These are phyloP conservation scores for Cryphonectria nitschkei DNA, from an alignment of 2,329 filamentous ascomycete genomes.

Conservation along the genomic window DNA sequence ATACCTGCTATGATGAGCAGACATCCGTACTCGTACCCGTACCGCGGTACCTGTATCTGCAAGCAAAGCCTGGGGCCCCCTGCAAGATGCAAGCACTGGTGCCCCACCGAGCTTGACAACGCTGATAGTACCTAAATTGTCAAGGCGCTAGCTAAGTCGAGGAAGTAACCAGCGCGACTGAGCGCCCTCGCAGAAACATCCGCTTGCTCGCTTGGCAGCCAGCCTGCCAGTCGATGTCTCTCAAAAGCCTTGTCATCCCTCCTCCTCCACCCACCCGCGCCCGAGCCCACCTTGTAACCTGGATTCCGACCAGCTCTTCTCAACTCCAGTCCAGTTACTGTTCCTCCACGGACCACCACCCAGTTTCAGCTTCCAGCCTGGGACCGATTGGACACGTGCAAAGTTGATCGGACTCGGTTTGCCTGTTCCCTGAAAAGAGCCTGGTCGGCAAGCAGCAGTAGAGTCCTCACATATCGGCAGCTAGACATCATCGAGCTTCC, in stretches of 20 bases:
- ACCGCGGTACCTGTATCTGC: conserved; percentile 5
- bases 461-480: conserved; percentile 24
- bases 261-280: conserved; percentile 12
- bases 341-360: neutral
- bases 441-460: conserved; percentile 26
- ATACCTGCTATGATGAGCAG: neutral
- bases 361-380: conserved; percentile 12
- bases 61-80: neutral
- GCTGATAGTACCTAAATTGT: conserved; percentile 11
- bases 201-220: conserved; percentile 7
- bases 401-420: neutral
- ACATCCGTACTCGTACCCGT: conserved; percentile 13
- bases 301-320: conserved; percentile 12
- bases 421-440: conserved; percentile 16
- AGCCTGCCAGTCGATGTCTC: conserved; percentile 1
- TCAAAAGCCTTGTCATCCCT: conserved; percentile 17
- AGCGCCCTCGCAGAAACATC: conserved; percentile 7
- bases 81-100: conserved; percentile 6
- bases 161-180: conserved; percentile 12
- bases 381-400: conserved; percentile 7
- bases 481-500: conserved; percentile 23
- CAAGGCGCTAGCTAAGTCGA: conserved; percentile 1
- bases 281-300: conserved; percentile 10
- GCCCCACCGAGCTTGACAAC: conserved; percentile 12
- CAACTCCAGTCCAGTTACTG: conserved; percentile 18